Percentiles rank a stretch among this genome's conserved stretches.
Conservation (phyloP, 441 rosid species). For the Erysimum cheiri region DNA sequence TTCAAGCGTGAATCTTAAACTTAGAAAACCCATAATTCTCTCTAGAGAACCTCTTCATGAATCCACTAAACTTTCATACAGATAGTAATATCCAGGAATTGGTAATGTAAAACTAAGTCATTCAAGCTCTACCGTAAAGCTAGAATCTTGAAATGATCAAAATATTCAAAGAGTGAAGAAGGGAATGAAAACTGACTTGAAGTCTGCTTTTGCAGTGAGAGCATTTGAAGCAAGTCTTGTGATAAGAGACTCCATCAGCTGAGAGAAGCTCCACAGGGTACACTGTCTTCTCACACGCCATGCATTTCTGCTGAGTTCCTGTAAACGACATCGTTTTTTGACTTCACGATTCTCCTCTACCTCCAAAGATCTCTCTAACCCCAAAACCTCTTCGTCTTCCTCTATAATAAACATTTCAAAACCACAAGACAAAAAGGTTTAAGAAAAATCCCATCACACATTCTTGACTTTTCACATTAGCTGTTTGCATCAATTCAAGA, state of each 20-base stretch:
- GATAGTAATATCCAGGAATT: neutral
- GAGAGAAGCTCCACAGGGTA: conserved; percentile 89
- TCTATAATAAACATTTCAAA: conserved; percentile 25
- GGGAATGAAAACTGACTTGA: conserved; percentile 52
- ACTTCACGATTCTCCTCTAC: neutral
- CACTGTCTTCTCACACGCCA: conserved; percentile 94
- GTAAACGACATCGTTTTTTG: conserved; percentile 68
- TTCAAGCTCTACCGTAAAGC: neutral
- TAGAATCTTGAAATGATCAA: neutral
- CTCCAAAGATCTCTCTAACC: conserved; percentile 19
- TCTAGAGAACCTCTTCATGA: neutral
- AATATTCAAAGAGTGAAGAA: neutral
- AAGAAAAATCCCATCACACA: neutral
- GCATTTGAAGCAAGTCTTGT: conserved; percentile 92
- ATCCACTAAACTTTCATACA: neutral
- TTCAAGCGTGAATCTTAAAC: conserved; percentile 5
- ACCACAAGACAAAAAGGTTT: conserved; percentile 23
- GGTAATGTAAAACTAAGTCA: neutral
- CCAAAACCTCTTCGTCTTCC: conserved; percentile 10
- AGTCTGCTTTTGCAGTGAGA: conserved; percentile 91
- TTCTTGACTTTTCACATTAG: conserved; percentile 4
- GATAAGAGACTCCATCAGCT: conserved; percentile 89
- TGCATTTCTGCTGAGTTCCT: conserved; percentile 95
- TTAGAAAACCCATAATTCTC: neutral
- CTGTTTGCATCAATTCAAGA: conserved; percentile 6